Base-by-base conservation (phyloP, 176 grass and related monocot species). In the Eragrostis nindensis region DNA sequence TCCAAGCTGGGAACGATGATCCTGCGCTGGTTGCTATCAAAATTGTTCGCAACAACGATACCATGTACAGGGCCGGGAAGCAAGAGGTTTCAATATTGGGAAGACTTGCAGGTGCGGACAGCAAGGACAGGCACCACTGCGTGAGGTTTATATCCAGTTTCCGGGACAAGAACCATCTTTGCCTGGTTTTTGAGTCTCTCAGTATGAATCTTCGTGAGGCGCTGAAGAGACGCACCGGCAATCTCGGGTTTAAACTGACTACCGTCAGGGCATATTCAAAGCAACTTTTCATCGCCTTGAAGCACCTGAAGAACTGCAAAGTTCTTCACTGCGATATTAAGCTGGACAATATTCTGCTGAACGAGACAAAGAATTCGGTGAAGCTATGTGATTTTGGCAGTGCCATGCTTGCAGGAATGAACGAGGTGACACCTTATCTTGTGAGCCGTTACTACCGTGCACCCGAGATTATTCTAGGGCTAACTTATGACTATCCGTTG, bases 111-210 rank as follows among this genome's bases (percentile, higher is more conserved):
- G 88, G 84, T 68, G 93, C 77, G 29, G 97, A 99, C 76, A 93
- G 86, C 6, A 93, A 99, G 76, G 97, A 99, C 85, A 93, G 70
- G 62, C 90, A 91, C 45, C 97, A 99, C 62, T 95, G 92, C 5
- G 93, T 99, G 87, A 90, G 93, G 86, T 96, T 99, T 86, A 86
- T 95, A 87, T 99, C 87, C 78, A 95, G 92, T 90, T 99, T 99
- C 90, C 95, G 93, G 92, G 95, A 99, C 90, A 86, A 93, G 85
- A 99, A 99, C 88, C 97, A 99, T 99, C 93, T 99, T 87, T 99
- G 90, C 82, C 93, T 99, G 91, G 93, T 99, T 91, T 99, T 99
- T 91, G 97, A 99, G 93, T 99, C 97, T 93, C 93, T 99, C 83
- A 90, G 88, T 91, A 99, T 99, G 97, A 99, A 99, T 89, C 97